Percentiles rank a stretch among this genome's conserved stretches.
These are phyloP conservation scores for Phaeoacremonium minimum DNA, from an alignment of 2,329 filamentous ascomycete genomes.

Conservation along the genomic window DNA sequence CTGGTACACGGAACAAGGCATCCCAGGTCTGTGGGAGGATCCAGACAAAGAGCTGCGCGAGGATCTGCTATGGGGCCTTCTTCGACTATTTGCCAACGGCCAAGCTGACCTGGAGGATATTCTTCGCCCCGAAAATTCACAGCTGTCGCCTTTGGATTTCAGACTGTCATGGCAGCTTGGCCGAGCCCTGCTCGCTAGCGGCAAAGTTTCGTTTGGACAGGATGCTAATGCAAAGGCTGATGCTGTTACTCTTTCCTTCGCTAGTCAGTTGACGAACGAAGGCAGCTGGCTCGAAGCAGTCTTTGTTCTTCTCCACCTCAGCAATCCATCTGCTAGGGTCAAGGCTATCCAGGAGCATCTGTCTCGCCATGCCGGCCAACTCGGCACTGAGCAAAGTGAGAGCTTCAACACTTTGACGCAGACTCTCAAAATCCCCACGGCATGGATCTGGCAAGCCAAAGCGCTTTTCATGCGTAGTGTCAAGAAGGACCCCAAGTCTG, in stretches of 20 bases:
- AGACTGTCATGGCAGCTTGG: slow-evolving; percentile 83
- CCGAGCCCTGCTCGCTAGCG: slow-evolving; percentile 53
- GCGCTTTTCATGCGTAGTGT: slow-evolving; percentile 76
- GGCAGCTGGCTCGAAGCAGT: slow-evolving; percentile 66
- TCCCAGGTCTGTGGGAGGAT: slow-evolving; percentile 57
- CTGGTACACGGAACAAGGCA: slow-evolving; percentile 61
- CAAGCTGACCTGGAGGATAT: slow-evolving; percentile 61
- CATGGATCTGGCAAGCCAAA: slow-evolving; percentile 85
- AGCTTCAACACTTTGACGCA: slow-evolving; percentile 57
- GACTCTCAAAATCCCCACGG: slow-evolving; percentile 65
- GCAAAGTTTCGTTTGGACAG: slow-evolving; percentile 47
- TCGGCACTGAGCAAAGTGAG: slow-evolving; percentile 54
- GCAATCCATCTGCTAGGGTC: slow-evolving; percentile 55
- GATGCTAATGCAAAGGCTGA: slow-evolving; percentile 59
- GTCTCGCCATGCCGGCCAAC: slow-evolving; percentile 63
- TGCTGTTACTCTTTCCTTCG: slow-evolving; percentile 61
- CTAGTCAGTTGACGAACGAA: slow-evolving; percentile 57
- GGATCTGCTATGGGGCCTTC: slow-evolving; percentile 81
- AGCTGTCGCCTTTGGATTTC: slow-evolving; percentile 69
- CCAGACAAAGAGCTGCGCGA: slow-evolving; percentile 55
- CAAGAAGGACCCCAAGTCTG: slow-evolving; percentile 61
- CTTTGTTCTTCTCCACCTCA: slow-evolving; percentile 77
- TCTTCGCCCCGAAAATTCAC: slow-evolving; percentile 71
- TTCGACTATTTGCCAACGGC: slow-evolving; percentile 72
- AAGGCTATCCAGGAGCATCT: slow-evolving; percentile 70